Evolutionary conservation across 331 rosid species (phyloP), one percentile per base, ranked within the genome.

Genomic region (Quercus lobata): DNA sequence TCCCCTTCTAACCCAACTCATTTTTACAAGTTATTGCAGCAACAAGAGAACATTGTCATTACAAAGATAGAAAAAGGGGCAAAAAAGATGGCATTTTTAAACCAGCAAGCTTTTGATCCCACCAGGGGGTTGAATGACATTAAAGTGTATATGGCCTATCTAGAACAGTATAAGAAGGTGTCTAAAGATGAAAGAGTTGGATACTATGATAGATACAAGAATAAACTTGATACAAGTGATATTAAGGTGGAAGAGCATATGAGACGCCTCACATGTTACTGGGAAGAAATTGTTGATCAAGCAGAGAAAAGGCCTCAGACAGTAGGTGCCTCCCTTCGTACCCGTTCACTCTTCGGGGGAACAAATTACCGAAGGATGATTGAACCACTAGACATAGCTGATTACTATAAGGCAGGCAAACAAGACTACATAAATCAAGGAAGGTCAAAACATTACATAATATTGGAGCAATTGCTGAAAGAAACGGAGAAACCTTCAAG

Each of bases 91-190:
- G 30, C 30, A 1, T 0, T 7, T 0, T 68, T 21, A 16, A 87
- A 74, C 57, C 55, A 17, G 52, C 21, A 16, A 15, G 10, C 0
- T 24, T 84, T 74, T 29, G 84, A 84, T 18, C 82, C 83, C 6
- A 9, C 53, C 65, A 57, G 1, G 80, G 82, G 61, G 32, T 46
- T 91, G 76, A 86, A 80, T 79, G 7, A 10, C 0, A 0, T 37
- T 6, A 90, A 91, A 75, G 73, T 41, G 71, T 1, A 25, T 1
- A 87, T 89, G 96, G 87, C 90, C 4, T 18, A 70, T 8, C 73
- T 92, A 4, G 98, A 92, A 84, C 88, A 94, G 94, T 94, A 92
- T 81, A 92, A 88, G 83, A 86, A 78, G 71, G 21, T 12, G 0
- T 70, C 86, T 3, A 89, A 88, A 65, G 29, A 1, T 1, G 0